Evolutionary conservation across 2,329 filamentous ascomycete genomes (phyloP).

Genomic region (Colletotrichum shisoi): DNA sequence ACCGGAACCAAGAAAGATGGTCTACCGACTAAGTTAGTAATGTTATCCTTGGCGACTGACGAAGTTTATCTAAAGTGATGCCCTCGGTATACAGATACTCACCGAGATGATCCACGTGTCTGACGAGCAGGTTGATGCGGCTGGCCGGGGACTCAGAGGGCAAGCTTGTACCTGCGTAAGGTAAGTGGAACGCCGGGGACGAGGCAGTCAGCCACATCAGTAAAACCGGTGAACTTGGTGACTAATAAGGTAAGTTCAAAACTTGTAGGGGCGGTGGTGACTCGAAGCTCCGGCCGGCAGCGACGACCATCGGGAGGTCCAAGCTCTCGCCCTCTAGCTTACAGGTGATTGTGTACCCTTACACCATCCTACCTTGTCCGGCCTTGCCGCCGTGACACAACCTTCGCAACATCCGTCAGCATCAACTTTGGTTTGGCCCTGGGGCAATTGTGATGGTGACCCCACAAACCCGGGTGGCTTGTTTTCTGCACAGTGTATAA

Average conservation of each 20-base stretch:
- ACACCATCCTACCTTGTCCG: constrained; percentile 3
- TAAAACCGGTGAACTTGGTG: neutral
- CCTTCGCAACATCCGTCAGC: neutral
- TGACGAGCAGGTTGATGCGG: neutral
- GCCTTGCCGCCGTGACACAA: neutral
- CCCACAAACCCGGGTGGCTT: constrained; percentile 2
- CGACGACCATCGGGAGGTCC: neutral
- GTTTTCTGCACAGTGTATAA: constrained; percentile 14
- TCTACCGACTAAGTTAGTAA: constrained; percentile 13
- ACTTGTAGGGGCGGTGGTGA: neutral
- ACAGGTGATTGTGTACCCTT: neutral
- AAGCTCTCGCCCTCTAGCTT: constrained; percentile 4
- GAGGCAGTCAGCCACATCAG: neutral
- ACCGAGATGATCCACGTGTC: neutral
- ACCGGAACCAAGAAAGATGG: neutral
- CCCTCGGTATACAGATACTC: constrained; percentile 1
- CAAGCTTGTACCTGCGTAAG: neutral
- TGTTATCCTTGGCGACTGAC: constrained; percentile 8
- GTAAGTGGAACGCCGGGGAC: neutral
- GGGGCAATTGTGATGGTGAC: constrained; percentile 13
- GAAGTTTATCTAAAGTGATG: neutral
- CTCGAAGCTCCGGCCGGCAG: constrained; percentile 3
- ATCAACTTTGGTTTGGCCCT: neutral
- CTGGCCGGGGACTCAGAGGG: neutral
- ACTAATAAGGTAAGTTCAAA: too few relatives aligned